Evolutionary conservation across 331 rosid genomes (phyloP).

Genomic region (Rhamnella rubrinervis): DNA sequence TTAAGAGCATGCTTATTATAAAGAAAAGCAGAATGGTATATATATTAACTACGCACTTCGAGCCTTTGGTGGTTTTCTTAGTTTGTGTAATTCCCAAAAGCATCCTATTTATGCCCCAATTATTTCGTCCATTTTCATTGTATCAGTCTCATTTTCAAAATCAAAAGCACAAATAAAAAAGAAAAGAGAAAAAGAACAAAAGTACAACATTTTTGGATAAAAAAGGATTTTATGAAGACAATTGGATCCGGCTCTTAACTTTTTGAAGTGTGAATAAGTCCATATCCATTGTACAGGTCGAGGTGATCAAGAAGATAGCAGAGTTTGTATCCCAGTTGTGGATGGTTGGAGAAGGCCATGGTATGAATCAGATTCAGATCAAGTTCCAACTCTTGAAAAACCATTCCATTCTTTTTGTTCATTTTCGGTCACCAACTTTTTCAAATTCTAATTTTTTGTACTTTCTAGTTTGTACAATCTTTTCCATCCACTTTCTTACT

Average conservation of each 20-base stretch:
- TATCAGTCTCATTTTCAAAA: neutral
- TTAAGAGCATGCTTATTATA: too few species aligned
- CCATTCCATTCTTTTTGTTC: neutral
- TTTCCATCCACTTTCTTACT: neutral
- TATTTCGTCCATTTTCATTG: neutral
- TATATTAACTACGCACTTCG: too few species aligned
- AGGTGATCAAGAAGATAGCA: conserved; percentile 63
- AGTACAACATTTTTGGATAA: too few species aligned
- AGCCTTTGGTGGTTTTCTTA: neutral
- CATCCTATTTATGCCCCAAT: neutral
- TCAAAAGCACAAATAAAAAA: too few species aligned
- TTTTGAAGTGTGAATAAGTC: neutral
- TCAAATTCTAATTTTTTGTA: too few species aligned
- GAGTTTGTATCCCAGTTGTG: conserved; percentile 75
- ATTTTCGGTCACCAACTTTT: too few species aligned
- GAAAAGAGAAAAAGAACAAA: too few species aligned
- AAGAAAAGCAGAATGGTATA: too few species aligned
- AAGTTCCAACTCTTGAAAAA: neutral
- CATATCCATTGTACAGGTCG: conserved; percentile 39
- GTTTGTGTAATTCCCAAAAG: neutral
- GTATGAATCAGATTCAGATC: conserved; percentile 30
- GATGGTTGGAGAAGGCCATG: conserved; percentile 71
- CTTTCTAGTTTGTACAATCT: neutral
- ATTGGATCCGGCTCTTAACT: too few species aligned
- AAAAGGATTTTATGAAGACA: too few species aligned